A percentile compares a stretch with the other conserved stretches of the same genome.
Conservation (phyloP, 768 basidiomycete genomes). For the Russula emetica region DNA sequence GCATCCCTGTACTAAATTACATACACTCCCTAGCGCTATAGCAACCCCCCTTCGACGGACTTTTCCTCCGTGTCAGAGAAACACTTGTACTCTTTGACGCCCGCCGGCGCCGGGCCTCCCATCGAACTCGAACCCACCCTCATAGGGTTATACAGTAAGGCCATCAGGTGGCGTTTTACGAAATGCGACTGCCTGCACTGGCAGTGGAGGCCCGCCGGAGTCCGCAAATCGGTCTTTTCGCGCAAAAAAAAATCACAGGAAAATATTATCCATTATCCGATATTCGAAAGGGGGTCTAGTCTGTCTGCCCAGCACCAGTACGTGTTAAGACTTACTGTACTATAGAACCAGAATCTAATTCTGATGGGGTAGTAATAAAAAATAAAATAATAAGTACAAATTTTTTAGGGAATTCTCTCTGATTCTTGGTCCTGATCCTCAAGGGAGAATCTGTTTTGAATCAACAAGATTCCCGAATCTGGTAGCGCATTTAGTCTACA, state of each 20-base stretch:
- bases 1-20: not conserved
- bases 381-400: no score
- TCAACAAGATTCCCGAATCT: not conserved
- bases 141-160: no score
- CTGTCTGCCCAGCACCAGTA: no score
- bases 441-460: not conserved
- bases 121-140: not conserved
- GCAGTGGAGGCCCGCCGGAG: not conserved
- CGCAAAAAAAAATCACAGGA: no score
- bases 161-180: not conserved
- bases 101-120: not conserved
- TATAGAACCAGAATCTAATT: not conserved
- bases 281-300: not conserved
- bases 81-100: not conserved
- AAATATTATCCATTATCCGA: not conserved
- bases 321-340: no score
- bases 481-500: not conserved
- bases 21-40: slow-evolving; percentile 8
- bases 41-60: not conserved
- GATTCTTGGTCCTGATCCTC: not conserved
- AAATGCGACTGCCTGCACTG: not conserved
- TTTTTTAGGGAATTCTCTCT: no score
- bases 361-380: not conserved
- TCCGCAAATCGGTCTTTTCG: no score
- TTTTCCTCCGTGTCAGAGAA: not conserved